phyloP scores from a whole-genome alignment of 2,329 filamentous ascomycete genomes.

The Colletotrichum sidae region DNA sequence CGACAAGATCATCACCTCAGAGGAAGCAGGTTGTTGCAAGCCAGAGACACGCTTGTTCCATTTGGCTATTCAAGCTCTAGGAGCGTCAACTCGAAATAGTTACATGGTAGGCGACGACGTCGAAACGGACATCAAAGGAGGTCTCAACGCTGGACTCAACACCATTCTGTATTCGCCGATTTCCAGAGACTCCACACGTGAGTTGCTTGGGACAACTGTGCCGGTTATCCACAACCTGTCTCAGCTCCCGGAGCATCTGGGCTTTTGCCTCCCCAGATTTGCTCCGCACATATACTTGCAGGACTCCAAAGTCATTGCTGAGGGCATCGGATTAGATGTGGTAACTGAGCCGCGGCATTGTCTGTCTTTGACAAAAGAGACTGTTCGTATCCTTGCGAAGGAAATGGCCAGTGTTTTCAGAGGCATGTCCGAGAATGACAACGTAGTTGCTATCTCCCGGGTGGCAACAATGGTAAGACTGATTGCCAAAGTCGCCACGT shows the following conservation, averaged over 20 bases:
- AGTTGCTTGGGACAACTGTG: background rate
- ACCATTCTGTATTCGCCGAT: conserved; percentile 1
- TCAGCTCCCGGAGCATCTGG: conserved; percentile 2
- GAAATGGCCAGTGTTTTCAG: background rate
- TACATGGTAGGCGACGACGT: conserved; percentile 12
- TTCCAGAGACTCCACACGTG: background rate
- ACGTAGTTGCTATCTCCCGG: conserved; percentile 6
- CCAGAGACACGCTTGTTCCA: background rate
- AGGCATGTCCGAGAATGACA: background rate
- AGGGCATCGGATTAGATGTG: conserved; percentile 5
- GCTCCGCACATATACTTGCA: conserved; percentile 4
- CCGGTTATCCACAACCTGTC: conserved; percentile 3
- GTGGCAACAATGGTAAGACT: background rate
- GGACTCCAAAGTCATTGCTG: background rate
- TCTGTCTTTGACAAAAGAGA: background rate
- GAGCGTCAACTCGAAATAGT: background rate
- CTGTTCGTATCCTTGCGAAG: background rate
- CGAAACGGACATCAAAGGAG: conserved; percentile 6
- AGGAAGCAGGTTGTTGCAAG: conserved; percentile 15
- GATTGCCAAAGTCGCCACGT: background rate
- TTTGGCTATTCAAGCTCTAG: background rate
- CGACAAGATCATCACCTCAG: conserved; percentile 19
- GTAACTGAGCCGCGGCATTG: conserved; percentile 1
- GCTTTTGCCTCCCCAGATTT: background rate
- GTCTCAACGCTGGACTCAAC: background rate